Evolutionary conservation across 139 green algal species (phyloP).

Genomic region (Chlorella sp.): DNA sequence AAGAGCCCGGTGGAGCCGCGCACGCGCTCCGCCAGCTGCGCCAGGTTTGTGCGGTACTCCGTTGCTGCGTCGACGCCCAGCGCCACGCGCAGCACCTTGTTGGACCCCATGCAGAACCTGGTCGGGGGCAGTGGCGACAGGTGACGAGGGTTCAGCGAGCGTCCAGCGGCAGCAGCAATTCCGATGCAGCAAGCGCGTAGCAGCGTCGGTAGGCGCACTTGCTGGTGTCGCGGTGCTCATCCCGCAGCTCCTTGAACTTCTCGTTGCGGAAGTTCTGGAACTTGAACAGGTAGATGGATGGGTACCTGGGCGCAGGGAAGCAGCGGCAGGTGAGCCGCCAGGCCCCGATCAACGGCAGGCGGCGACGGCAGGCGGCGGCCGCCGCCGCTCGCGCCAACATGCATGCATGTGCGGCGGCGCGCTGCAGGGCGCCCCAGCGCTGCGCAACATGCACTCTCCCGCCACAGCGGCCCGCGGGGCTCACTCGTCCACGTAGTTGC

Average conservation of each 20-base stretch:
- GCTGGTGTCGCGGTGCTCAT: conserved; percentile 77
- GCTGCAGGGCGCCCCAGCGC: not conserved
- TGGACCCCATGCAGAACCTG: conserved; percentile 94
- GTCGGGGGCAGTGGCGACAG: too few species aligned
- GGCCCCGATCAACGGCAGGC: not conserved
- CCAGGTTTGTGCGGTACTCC: conserved; percentile 79
- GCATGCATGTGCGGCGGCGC: not conserved
- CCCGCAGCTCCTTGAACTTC: conserved; percentile 92
- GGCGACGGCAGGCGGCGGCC: not conserved
- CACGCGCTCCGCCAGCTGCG: conserved; percentile 68
- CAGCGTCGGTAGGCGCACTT: conserved; percentile 59
- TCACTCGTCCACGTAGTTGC: conserved; percentile 83
- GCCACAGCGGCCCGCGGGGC: not conserved
- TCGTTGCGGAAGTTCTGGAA: conserved; percentile 96
- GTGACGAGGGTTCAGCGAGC: too few species aligned
- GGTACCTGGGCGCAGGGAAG: conserved; percentile 64
- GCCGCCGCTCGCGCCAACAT: not conserved
- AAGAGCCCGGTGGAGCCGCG: conserved; percentile 88
- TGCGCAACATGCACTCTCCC: not conserved
- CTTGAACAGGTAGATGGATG: conserved; percentile 86
- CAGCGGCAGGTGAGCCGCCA: too few species aligned
- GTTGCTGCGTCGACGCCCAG: conserved; percentile 81
- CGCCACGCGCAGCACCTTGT: conserved; percentile 90
- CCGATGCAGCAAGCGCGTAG: not conserved
- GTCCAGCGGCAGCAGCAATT: not conserved